A percentile compares a stretch with the other conserved stretches of the same genome.
phyloP scores from a whole-genome alignment of 495 filamentous ascomycete genomes.

The Glutinoglossum americanum region DNA sequence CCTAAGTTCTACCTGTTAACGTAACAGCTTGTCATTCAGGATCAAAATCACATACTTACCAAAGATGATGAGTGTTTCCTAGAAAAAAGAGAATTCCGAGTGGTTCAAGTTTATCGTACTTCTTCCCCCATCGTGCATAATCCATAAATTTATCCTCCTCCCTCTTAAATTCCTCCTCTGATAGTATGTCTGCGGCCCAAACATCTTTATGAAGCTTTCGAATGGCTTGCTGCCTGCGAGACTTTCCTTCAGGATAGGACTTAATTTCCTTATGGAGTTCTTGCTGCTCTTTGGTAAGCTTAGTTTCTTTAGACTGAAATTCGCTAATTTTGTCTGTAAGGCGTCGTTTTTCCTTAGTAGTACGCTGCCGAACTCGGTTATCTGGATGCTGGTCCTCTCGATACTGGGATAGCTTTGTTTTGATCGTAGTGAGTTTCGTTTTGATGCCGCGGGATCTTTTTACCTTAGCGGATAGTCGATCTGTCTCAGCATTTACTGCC shows the following conservation, averaged over 20 bases:
- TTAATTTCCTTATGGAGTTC: neutral
- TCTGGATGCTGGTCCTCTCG: too few species aligned
- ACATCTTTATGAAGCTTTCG: neutral
- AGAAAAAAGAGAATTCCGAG: neutral
- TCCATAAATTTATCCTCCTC: neutral
- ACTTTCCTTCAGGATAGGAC: neutral
- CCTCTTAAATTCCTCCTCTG: neutral
- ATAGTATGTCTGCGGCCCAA: neutral
- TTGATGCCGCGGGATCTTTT: neutral
- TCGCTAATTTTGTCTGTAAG: neutral
- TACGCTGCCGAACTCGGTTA: too few species aligned
- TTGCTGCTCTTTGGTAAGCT: neutral
- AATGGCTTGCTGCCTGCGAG: neutral
- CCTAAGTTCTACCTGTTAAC: neutral
- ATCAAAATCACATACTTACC: neutral
- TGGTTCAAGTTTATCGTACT: neutral
- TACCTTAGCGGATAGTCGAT: neutral
- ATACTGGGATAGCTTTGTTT: too few species aligned
- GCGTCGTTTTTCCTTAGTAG: too few species aligned
- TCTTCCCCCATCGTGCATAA: neutral
- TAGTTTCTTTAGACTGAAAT: neutral
- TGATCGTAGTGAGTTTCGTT: too few species aligned
- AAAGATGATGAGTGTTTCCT: neutral
- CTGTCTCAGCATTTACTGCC: neutral
- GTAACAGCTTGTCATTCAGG: neutral